Evolutionary conservation across 495 filamentous ascomycete genomes (phyloP).

Genomic region (Trichoderma gamsii): DNA sequence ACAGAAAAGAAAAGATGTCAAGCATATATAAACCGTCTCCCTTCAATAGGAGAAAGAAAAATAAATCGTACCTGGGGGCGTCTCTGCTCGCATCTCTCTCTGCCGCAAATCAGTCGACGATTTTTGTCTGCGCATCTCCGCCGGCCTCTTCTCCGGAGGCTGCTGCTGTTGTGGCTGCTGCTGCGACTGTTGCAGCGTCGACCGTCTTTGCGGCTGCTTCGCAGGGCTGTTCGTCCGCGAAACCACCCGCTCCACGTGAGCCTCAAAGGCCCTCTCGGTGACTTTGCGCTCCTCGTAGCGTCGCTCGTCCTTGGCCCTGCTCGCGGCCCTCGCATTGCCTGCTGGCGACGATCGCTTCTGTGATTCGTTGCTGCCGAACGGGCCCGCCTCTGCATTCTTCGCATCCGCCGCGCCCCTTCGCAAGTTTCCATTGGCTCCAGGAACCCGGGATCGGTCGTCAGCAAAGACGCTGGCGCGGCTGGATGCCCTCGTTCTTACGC

Average conservation of each 20-base stretch:
- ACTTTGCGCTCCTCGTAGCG: constrained; percentile 20
- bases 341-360: constrained; percentile 43
- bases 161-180: constrained; percentile 50
- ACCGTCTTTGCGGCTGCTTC: constrained; percentile 43
- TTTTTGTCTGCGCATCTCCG: constrained; percentile 34
- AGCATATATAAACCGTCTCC: too few relatives aligned
- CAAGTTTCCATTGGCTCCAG: constrained; percentile 23
- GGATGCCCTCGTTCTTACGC: constrained; percentile 25
- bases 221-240: constrained; percentile 57
- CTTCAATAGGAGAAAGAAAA: not conserved
- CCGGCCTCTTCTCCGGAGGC: constrained; percentile 27
- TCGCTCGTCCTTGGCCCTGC: constrained; percentile 36
- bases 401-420: constrained; percentile 23
- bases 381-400: constrained; percentile 15
- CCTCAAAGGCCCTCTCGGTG: constrained; percentile 50
- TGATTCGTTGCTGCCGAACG: constrained; percentile 25
- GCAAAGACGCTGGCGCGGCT: constrained; percentile 35
- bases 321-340: constrained; percentile 35
- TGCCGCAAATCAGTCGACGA: constrained; percentile 38
- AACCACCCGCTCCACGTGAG: constrained; percentile 59
- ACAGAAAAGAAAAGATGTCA: not conserved
- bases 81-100: constrained; percentile 40
- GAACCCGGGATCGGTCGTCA: constrained; percentile 33
- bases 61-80: constrained; percentile 27
- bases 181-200: constrained; percentile 25